Evolutionary conservation across 2,329 filamentous ascomycete genomes (phyloP), one percentile per base, ranked within the genome.

Genomic region (Xylariaceae sp.): DNA sequence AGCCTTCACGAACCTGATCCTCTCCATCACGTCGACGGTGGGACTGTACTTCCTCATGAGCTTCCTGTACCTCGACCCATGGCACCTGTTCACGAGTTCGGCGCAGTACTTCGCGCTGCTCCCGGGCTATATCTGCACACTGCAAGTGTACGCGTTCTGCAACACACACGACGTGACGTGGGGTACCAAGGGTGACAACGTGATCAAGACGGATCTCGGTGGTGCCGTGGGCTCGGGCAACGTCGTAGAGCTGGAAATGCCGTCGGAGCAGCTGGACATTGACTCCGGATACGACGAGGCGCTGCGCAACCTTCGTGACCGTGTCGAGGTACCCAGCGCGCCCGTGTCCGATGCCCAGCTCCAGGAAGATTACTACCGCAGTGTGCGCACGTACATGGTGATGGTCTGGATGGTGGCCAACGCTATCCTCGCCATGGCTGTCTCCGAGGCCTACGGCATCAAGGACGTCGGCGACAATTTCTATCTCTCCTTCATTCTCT

Each of bases 111-210:
- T 99, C 70, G 80, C 91, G 46, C 84, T 99, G 30, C 79, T 99
- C 37, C 94, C 94, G 0, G 86, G 80, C 40, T 99, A 97, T 76
- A 95, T 99, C 72, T 97, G 94, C 76, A 97, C 90, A 0, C 80
- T 99, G 2, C 94, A 99, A 72, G 91, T 97, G 26, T 99, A 99
- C 73, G 94, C 94, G 43, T 99, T 99, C 73, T 97, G 94, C 78
- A 99, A 99, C 75, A 95, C 92, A 0, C 94, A 99, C 80, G 94
- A 99, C 70, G 91, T 99, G 26, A 95, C 91, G 0, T 99, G 94
- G 94, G 94, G 94, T 44, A 99, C 94, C 45, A 99, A 99, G 74
- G 94, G 94, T 54, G 94, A 99, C 79, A 99, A 99, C 71, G 85
- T 95, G 37, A 86, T 94, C 65, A 87, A 89, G 71, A 96, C 88